Percentiles rank a stretch among this genome's conserved stretches.
These are phyloP conservation scores for Tetrahymena thermophila DNA, from an alignment of 73 alveolate species.

Conservation along the genomic window DNA sequence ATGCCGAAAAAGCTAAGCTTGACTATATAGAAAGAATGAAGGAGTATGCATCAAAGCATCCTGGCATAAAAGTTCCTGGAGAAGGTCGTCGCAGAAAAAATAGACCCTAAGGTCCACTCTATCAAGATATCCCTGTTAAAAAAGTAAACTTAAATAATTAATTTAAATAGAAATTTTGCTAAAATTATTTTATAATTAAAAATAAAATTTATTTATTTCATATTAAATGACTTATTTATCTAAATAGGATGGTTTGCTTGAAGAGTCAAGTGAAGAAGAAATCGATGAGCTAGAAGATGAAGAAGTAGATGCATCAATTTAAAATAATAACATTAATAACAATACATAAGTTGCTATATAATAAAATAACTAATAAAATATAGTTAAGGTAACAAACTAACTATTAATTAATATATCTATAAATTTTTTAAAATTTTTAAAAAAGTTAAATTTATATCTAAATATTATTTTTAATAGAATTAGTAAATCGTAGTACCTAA, in stretches of 20 bases:
- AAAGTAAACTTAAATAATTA: neutral
- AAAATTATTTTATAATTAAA: no score
- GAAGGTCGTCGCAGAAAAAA: constrained; percentile 3
- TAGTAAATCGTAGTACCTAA: neutral
- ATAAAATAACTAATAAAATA: neutral
- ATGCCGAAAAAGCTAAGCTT: neutral
- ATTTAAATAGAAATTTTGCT: neutral
- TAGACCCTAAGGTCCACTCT: neutral
- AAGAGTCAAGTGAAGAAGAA: neutral
- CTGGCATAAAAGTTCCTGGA: neutral
- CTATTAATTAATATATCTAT: no score
- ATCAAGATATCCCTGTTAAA: neutral
- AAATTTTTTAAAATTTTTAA: neutral
- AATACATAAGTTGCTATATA: neutral
- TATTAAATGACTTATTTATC: neutral
- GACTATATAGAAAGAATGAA: neutral
- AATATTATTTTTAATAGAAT: neutral
- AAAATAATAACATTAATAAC: neutral
- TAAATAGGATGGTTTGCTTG: neutral
- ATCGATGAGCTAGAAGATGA: neutral
- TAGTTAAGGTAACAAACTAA: neutral
- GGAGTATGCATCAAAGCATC: neutral
- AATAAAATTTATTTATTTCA: neutral
- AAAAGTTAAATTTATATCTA: neutral
- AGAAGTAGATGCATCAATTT: neutral